Evolutionary conservation across 495 filamentous ascomycete species (phyloP), one percentile per base, ranked within the genome.

Genomic region (Recurvomyces mirabilis): DNA sequence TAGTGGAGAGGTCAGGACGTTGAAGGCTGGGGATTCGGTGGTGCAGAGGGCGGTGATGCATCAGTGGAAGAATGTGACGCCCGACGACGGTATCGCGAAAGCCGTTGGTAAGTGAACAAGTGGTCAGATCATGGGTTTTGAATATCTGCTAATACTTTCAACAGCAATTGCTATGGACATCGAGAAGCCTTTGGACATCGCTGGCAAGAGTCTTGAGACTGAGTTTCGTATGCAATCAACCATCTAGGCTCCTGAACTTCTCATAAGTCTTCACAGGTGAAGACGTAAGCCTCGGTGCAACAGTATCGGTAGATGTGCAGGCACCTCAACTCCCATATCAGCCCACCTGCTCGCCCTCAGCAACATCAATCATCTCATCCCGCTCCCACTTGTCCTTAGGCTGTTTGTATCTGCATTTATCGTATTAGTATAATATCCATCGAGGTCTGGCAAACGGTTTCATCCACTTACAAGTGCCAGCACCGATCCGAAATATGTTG

Each of bases 31-130:
- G 1, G 79, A 87, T 53, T 61, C 79, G 5, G 65, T 66, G 4
- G 69, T 84, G 18, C 79, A 85, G 63, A 57, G 81, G 29, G 79
- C 65, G 0, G 82, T 79, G 4, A 78, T 73, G 54, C 84, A 89
- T 61, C 69, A 71, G 4, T 84, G 75, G 77, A 67, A 66, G 9
- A 86, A 84, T 55, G 23, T 58, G 47, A 14, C 75, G 65, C 42
- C 44, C 59, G 49, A 69, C 59, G 39, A 39, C 22, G 12, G 62
- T 71, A 47, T 31, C 48, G 41, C 43, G n/a, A 51, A 41, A 28
- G 32, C 43, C 29, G 15, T 39, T 17, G 35, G 48, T 40, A 40
- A 12, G 37, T 40, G 4, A 2, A 25, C 12, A 39, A 5, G 4
- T 33, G 5, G 5, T 19, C 5, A 4, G 10, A 7, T 42, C 9